Evolutionary conservation across 495 filamentous ascomycete genomes (phyloP).

Genomic region (Tuber brumale): DNA sequence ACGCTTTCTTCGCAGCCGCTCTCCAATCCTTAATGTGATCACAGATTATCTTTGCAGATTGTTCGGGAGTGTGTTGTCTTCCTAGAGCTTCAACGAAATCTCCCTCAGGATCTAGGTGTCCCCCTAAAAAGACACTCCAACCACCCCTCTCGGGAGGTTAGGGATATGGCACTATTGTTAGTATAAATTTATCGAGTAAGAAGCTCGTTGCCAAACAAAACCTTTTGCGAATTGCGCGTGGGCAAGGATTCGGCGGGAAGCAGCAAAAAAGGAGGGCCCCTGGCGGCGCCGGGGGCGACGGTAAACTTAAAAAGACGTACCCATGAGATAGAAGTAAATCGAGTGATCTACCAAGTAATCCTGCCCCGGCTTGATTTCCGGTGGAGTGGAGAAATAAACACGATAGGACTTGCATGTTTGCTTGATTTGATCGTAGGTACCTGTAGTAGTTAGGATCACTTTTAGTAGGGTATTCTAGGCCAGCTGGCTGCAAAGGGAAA

Average conservation of each 20-base stretch:
- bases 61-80: constrained; percentile 81
- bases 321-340: constrained; percentile 99
- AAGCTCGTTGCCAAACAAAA: not conserved
- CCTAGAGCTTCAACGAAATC: constrained; percentile 98
- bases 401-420: constrained; percentile 87
- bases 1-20: constrained; percentile 46
- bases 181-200: not conserved
- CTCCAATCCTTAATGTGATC: constrained; percentile 90
- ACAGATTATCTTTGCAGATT: constrained; percentile 73
- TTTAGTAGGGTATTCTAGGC: constrained; percentile 4
- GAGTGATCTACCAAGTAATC: constrained; percentile 98
- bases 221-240: not conserved
- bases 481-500: constrained; percentile 1
- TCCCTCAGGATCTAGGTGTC: constrained; percentile 75
- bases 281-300: not conserved
- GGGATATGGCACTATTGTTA: constrained; percentile 5
- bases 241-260: not conserved
- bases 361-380: constrained; percentile 77
- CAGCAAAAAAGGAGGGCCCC: not conserved
- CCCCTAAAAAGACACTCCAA: not conserved
- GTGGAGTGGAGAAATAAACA: constrained; percentile 93
- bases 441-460: constrained; percentile 41
- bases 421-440: constrained; percentile 86
- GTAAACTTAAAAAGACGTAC: constrained; percentile 46
- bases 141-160: constrained; percentile 6